Conservation (phyloP, 768 basidiomycete species). For the Mycena alexandri region DNA sequence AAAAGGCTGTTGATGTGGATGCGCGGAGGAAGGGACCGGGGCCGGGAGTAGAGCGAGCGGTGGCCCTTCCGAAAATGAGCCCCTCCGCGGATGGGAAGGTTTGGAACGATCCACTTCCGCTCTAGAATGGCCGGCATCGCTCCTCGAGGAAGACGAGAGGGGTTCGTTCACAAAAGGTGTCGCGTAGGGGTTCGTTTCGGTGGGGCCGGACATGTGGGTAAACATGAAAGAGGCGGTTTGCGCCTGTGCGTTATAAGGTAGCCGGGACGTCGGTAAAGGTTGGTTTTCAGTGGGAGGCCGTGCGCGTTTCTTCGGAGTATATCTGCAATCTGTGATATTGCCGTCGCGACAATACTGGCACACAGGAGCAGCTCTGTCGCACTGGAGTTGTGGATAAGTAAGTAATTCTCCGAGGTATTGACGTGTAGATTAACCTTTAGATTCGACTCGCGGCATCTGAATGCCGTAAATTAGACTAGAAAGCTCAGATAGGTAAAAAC, state of each 20-base stretch:
- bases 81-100: slow-evolving; percentile 20
- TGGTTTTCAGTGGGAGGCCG: slow-evolving; percentile 57
- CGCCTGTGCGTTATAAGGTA: slow-evolving; percentile 38
- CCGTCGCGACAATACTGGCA: slow-evolving; percentile 76
- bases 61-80: slow-evolving; percentile 37
- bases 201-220: slow-evolving; percentile 35
- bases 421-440: slow-evolving; percentile 63
- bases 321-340: slow-evolving; percentile 70
- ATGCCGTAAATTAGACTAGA: neutral
- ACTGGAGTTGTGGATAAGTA: slow-evolving; percentile 53
- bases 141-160: neutral
- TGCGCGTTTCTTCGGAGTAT: slow-evolving; percentile 78
- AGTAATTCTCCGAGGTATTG: slow-evolving; percentile 10
- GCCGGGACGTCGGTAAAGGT: slow-evolving; percentile 20
- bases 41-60: slow-evolving; percentile 41
- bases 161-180: slow-evolving; percentile 34
- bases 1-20: slow-evolving; percentile 52
- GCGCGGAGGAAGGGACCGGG: slow-evolving; percentile 38
- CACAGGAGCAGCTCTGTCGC: slow-evolving; percentile 78
- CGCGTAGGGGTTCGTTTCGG: slow-evolving; percentile 20
- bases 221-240: slow-evolving; percentile 40
- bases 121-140: slow-evolving; percentile 5
- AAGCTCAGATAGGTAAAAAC: slow-evolving; percentile 3
- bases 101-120: slow-evolving; percentile 15
- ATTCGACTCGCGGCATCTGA: slow-evolving; percentile 70